Percentiles rank a stretch among this genome's conserved stretches.
phyloP scores from a whole-genome alignment of 257 asterid species.

The Catharanthus roseus region DNA sequence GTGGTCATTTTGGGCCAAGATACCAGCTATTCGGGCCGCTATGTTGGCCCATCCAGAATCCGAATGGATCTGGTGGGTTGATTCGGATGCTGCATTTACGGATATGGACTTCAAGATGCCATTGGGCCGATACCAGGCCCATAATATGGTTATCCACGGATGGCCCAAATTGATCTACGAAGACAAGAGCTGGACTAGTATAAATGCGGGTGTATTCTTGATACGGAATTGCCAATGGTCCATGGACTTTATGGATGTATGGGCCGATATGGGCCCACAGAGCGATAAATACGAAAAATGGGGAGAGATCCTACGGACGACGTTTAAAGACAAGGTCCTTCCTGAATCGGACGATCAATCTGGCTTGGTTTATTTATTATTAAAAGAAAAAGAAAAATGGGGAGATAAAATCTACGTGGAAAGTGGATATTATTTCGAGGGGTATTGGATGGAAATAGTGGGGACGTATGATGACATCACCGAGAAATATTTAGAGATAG shows the following conservation, averaged over 20 bases:
- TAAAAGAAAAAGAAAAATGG: constrained; percentile 70
- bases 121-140: constrained; percentile 48
- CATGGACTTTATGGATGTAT: constrained; percentile 68
- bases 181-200: constrained; percentile 76
- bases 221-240: constrained; percentile 88
- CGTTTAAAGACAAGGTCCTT: constrained; percentile 61
- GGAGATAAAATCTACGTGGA: constrained; percentile 66
- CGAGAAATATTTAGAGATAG: constrained; percentile 38
- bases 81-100: constrained; percentile 95
- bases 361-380: constrained; percentile 52
- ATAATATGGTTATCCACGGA: constrained; percentile 81
- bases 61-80: constrained; percentile 99
- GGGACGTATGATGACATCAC: constrained; percentile 55
- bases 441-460: constrained; percentile 86
- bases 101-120: constrained; percentile 90
- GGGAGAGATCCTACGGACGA: constrained; percentile 50
- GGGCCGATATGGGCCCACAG: constrained; percentile 98
- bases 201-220: constrained; percentile 95
- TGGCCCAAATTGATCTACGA: constrained; percentile 56
- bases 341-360: constrained; percentile 90
- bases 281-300: constrained; percentile 58
- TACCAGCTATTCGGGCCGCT: constrained; percentile 67
- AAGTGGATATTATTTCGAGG: constrained; percentile 66
- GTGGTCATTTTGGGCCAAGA: constrained; percentile 96
- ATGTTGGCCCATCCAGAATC: constrained; percentile 97